phyloP scores from a whole-genome alignment of 176 grass and related monocot genomes.

The Rhynchospora pubera region DNA sequence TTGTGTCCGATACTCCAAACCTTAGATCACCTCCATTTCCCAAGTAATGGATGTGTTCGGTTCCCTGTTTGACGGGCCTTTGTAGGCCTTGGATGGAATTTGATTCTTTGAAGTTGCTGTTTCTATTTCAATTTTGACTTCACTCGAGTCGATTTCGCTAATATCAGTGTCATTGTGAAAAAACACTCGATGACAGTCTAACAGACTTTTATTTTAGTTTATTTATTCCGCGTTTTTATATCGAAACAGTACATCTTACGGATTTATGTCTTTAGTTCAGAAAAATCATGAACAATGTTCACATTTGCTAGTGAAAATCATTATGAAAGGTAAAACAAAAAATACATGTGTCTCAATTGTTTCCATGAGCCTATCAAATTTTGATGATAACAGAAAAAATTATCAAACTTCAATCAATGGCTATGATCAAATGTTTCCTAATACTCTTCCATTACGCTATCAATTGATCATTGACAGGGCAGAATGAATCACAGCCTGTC shows the following conservation, averaged over 20 bases:
- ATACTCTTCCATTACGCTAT: neutral
- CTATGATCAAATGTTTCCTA: neutral
- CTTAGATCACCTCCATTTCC: neutral
- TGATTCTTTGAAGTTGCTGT: neutral
- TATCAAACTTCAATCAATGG: neutral
- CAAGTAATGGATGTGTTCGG: too few species aligned
- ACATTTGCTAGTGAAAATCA: neutral
- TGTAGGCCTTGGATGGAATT: neutral
- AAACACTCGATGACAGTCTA: too few species aligned
- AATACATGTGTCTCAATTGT: neutral
- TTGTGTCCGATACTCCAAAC: neutral
- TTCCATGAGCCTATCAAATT: neutral
- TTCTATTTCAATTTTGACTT: neutral
- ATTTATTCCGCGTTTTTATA: too few species aligned
- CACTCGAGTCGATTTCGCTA: neutral
- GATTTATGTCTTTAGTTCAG: too few species aligned
- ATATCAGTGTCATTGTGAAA: too few species aligned
- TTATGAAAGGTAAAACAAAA: neutral
- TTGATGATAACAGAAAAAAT: neutral
- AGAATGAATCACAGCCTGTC: neutral
- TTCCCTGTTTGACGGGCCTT: neutral
- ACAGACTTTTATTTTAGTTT: too few species aligned
- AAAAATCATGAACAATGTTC: too few species aligned
- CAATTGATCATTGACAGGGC: neutral
- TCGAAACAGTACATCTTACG: too few species aligned